These are phyloP conservation scores for Oryza australiensis DNA, from an alignment of 176 grass and related monocot species.

Conservation along the genomic window DNA sequence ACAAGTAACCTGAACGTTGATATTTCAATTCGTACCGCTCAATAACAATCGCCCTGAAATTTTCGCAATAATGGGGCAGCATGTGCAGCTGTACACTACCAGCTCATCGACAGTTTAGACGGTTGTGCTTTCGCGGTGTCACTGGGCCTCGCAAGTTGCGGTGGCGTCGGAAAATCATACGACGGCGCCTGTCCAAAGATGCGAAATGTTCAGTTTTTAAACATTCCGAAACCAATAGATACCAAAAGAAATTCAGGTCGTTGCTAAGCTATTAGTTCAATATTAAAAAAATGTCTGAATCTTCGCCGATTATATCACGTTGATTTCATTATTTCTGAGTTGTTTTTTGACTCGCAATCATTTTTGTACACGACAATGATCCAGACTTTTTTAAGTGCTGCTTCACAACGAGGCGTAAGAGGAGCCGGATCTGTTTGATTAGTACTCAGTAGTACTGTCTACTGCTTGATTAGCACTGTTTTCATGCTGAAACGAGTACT, in stretches of 20 bases:
- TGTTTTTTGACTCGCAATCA: background rate
- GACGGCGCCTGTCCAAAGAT: background rate
- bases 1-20: no score
- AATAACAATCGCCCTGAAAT: background rate
- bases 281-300: background rate
- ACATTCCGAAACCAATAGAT: background rate
- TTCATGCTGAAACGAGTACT: background rate
- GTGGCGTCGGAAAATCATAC: background rate
- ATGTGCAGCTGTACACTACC: background rate
- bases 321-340: background rate
- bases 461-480: background rate
- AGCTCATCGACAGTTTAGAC: background rate
- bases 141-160: background rate
- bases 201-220: background rate
- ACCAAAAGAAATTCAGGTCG: background rate
- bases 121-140: slow-evolving; percentile 13
- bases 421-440: background rate
- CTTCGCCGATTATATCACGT: background rate
- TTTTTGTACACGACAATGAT: background rate
- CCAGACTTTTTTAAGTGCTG: background rate
- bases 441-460: background rate
- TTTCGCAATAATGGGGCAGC: background rate
- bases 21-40: no score
- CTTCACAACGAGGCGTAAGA: background rate
- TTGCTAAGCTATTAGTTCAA: background rate